Evolutionary conservation across 768 basidiomycete species (phyloP).

Genomic region (Mrakia hoshinonis): DNA sequence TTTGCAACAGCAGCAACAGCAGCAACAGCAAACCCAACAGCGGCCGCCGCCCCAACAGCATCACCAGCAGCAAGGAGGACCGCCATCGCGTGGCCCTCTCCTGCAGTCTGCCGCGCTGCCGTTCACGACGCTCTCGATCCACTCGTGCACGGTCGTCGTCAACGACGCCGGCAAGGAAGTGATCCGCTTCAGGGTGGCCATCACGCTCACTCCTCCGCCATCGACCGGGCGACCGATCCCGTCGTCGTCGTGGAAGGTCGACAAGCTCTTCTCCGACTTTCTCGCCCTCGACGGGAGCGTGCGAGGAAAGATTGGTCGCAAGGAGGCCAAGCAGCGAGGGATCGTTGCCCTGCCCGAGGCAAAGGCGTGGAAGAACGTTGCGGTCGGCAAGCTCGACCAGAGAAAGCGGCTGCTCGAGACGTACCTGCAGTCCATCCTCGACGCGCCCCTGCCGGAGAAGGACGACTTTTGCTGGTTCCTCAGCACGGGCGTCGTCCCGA

Average conservation of each 20-base stretch:
- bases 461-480: slow-evolving; percentile 86
- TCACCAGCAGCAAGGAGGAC: not conserved
- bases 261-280: slow-evolving; percentile 90
- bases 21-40: slow-evolving; percentile 1
- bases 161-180: slow-evolving; percentile 16
- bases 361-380: slow-evolving; percentile 91
- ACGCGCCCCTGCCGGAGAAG: slow-evolving; percentile 75
- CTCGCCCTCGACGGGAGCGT: slow-evolving; percentile 75
- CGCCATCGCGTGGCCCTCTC: not conserved
- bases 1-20: not conserved
- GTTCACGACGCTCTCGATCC: slow-evolving; percentile 10
- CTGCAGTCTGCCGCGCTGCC: slow-evolving; percentile 2
- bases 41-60: not conserved
- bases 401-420: slow-evolving; percentile 76
- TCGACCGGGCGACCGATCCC: not conserved
- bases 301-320: slow-evolving; percentile 51
- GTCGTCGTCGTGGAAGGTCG: slow-evolving; percentile 52
- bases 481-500: slow-evolving; percentile 75
- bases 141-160: slow-evolving; percentile 18
- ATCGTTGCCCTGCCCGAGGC: slow-evolving; percentile 79
- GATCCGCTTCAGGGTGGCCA: slow-evolving; percentile 8
- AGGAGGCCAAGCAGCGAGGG: slow-evolving; percentile 57
- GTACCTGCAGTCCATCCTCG: slow-evolving; percentile 75
- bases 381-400: slow-evolving; percentile 92
- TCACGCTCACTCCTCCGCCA: slow-evolving; percentile 41